Evolutionary conservation across 2,329 filamentous ascomycete species (phyloP), one percentile per base, ranked within the genome.

Genomic region (Venturia carpophila): DNA sequence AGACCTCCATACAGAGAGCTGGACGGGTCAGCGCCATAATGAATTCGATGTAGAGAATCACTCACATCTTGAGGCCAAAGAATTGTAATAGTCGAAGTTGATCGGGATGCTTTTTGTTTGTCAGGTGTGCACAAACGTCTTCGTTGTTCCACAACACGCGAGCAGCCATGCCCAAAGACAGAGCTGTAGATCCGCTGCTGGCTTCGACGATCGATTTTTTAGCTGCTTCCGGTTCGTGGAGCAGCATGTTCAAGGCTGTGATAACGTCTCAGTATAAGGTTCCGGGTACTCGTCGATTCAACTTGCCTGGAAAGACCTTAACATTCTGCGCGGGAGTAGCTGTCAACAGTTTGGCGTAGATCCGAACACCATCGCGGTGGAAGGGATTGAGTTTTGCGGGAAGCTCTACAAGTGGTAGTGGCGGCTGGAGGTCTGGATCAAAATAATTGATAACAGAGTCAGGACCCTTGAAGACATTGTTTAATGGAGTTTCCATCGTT

Each of bases 341-440:
- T 1, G 83, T 84, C 80, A 87, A 82, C 83, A 87, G 84, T 74
- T 87, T 87, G 45, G 85, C 84, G 68, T 85, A 87, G 63, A 87
- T 85, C 13, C 83, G 79, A 5, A 87, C 81, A 4, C 83, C 82
- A 80, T 87, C 79, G 34, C 78, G 68, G 24, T 79, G 76, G 67
- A 80, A 83, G 2, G 84, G 84, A 66, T 87, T 87, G 42, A 87
- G 75, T 13, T 73, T 74, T 19, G 78, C 76, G 0, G 84, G 84
- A 3, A 87, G 74, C 73, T 88, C 85, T 5, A 88, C 83, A 1
- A 88, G 76, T 0, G 85, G 85, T 10, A 87, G 70, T 0, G 83
- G 83, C 2, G 85, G 84, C 30, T 80, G 77, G 0, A 72, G 75
- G 64, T 87, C 83, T 0, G 85, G 84, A 67, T 87, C 75, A 68